Conservation (phyloP, 2,329 filamentous ascomycete genomes). For the Purpureocillium lavendulum region DNA sequence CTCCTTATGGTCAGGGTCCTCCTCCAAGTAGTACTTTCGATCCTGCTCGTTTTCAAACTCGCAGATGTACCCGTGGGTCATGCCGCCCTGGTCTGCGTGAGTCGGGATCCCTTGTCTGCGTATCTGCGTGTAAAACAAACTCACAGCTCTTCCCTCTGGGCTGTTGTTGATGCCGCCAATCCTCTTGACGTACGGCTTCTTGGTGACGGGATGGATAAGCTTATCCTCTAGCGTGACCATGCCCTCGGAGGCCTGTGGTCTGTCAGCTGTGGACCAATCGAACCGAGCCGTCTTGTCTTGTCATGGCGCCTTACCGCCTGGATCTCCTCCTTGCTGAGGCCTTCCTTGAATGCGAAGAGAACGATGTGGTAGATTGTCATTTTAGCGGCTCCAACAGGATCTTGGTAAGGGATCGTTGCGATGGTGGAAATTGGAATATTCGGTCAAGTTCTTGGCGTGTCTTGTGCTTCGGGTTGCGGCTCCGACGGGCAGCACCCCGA, state of each 20-base stretch:
- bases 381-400: too few species aligned
- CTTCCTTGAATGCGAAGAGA: background rate
- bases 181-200: background rate
- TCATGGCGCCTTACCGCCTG: background rate
- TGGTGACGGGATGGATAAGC: background rate
- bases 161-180: background rate
- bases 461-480: too few species aligned
- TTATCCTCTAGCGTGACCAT: background rate
- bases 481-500: too few species aligned
- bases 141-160: background rate
- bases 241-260: conserved; percentile 1
- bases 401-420: too few species aligned
- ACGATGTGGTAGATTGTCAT: conserved; percentile 1
- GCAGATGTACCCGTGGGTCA: conserved; percentile 1
- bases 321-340: background rate
- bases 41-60: background rate
- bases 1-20: background rate
- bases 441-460: too few species aligned
- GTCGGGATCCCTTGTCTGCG: too few species aligned
- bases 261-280: too few species aligned
- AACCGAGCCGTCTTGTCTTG: too few species aligned
- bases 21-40: background rate
- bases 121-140: background rate
- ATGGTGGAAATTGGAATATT: too few species aligned
- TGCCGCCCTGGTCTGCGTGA: background rate